Conservation (phyloP, 1,284 basidiomycete species). For the Apiotrichum sp. region DNA sequence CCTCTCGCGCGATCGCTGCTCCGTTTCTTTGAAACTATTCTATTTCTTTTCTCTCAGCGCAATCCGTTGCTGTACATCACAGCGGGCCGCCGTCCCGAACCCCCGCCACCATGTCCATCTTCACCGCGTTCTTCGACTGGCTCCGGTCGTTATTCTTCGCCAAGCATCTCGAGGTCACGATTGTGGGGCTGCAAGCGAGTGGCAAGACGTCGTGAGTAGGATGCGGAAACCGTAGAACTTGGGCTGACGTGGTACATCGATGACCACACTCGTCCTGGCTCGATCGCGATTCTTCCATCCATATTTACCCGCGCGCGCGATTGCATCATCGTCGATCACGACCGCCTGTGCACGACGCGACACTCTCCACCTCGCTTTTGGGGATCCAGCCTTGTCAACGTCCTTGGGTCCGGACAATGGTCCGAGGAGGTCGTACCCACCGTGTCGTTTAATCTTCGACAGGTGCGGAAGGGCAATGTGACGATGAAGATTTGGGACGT, state of each 20-base stretch:
- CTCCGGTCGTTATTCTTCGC: slow-evolving; percentile 66
- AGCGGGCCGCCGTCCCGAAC: neutral
- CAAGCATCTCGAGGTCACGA: slow-evolving; percentile 83
- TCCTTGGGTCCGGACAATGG: slow-evolving; percentile 85
- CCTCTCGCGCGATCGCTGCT: no score
- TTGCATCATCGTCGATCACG: no score
- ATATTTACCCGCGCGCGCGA: no score
- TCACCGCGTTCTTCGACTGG: slow-evolving; percentile 49
- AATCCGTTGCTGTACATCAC: no score
- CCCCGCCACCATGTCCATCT: slow-evolving; percentile 4
- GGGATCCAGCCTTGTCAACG: slow-evolving; percentile 60
- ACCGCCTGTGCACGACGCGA: no score
- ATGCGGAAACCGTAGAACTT: no score
- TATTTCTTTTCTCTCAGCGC: no score
- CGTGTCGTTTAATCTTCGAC: slow-evolving; percentile 70
- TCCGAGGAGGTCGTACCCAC: slow-evolving; percentile 91
- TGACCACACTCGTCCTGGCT: no score
- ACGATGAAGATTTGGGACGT: slow-evolving; percentile 95
- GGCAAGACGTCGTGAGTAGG: slow-evolving; percentile 73
- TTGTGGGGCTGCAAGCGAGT: slow-evolving; percentile 89
- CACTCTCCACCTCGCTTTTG: no score
- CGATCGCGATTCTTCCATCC: no score
- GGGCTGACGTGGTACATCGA: no score
- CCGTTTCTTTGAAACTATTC: no score
- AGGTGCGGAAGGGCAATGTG: slow-evolving; percentile 77